These are phyloP conservation scores for Fusarium robinianum DNA, from an alignment of 2,329 filamentous ascomycete species.

Conservation along the genomic window DNA sequence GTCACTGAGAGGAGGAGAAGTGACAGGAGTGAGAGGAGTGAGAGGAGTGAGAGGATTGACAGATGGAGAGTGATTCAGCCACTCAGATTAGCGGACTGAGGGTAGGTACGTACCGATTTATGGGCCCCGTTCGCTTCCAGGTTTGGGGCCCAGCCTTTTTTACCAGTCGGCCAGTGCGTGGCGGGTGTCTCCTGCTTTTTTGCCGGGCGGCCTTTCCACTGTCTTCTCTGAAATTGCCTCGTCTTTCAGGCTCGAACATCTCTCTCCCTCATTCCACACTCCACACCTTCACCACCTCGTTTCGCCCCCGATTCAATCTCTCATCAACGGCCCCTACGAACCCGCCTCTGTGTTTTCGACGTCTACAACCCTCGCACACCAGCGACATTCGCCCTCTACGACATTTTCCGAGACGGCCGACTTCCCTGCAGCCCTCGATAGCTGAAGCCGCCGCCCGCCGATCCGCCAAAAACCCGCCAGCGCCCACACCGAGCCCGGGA, in stretches of 20 bases:
- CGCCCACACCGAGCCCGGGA: conserved; percentile 31
- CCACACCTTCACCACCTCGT: conserved; percentile 37
- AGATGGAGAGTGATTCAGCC: too few relatives aligned
- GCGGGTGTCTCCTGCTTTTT: conserved; percentile 7
- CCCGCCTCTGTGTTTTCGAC: conserved; percentile 29
- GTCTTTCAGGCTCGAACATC: conserved; percentile 40
- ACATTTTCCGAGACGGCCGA: too few relatives aligned
- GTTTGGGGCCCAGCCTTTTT: not conserved
- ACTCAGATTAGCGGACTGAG: conserved; percentile 29
- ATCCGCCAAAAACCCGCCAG: conserved; percentile 18
- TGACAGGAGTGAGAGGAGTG: too few relatives aligned
- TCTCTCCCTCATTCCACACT: conserved; percentile 38
- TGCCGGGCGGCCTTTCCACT: conserved; percentile 18
- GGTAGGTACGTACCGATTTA: conserved; percentile 12
- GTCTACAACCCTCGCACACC: conserved; percentile 32
- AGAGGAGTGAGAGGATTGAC: too few relatives aligned
- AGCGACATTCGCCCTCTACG: conserved; percentile 34
- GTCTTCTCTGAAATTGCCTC: conserved; percentile 35
- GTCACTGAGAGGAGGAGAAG: conserved; percentile 9
- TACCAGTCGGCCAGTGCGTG: not conserved
- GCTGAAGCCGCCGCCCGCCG: conserved; percentile 5
- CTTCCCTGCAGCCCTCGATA: conserved; percentile 21
- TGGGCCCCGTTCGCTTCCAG: conserved; percentile 13
- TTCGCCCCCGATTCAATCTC: conserved; percentile 37
- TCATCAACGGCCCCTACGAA: conserved; percentile 34